Base-by-base conservation (phyloP, 2,329 filamentous ascomycete species). In the Diaporthe sp. region DNA sequence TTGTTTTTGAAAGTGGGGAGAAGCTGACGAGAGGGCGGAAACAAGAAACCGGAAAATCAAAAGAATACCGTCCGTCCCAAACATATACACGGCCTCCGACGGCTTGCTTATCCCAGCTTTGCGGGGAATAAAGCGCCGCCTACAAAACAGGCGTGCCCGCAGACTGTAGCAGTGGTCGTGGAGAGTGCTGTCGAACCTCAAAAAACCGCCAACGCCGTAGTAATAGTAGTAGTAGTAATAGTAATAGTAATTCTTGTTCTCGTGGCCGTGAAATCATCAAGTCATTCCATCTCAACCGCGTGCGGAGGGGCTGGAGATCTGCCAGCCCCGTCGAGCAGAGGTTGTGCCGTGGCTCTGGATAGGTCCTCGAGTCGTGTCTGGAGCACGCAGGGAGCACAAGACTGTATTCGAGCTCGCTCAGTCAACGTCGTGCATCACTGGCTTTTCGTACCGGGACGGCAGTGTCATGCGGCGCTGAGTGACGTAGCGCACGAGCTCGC, bases 401-500 rank as follows among this genome's bases (percentile, higher is more conserved):
- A 10, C 31, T 13, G 44, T 31, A n/a, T 3, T 10, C 12, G 37
- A 25, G 53, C 17, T 34, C 37, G 37, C 37, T 70, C 42, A 73
- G 25, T 74, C 63, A 42, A 28, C 60, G 37, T 37, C 71, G 65
- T 74, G 44, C 71, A 76, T 61, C 39, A 72, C 60, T 10, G 74
- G 73, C 76, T 81, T 80, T 76, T 79, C 78, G 44, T 74, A 74
- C 31, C 76, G 71, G 42, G 76, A 77, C 28, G 76, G 76, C 57
- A 76, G 55, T 37, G 79, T 79, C 77, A 85, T 85, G 78, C 84
- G 84, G 78, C 85, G 84, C 78, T 86, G 83, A 78, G 87, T 86
- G 65, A 80, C 82, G 81, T 86, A 89, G 73, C 85, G 86, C 75
- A 88, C 83, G 44, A 89, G 85, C 71, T 85, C 85, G 71, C 84